Evolutionary conservation across 768 basidiomycete species (phyloP).

Genomic region (Auriscalpium microsporum): DNA sequence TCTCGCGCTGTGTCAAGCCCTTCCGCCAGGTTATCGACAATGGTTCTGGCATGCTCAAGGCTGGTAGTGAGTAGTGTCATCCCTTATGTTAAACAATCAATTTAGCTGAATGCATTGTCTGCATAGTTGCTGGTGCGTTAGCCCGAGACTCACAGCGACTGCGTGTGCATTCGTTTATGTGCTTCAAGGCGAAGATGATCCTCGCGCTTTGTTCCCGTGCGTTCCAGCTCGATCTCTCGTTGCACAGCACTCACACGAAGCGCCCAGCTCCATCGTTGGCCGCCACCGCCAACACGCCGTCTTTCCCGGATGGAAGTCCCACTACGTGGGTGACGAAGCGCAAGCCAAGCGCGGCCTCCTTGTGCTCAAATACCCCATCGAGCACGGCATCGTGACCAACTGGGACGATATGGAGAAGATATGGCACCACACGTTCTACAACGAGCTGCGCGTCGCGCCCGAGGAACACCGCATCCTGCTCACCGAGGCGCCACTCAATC

Average conservation of each 20-base stretch:
- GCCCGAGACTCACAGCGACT: constrained; percentile 12
- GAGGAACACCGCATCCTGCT: constrained; percentile 68
- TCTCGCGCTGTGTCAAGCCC: background rate
- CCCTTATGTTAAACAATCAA: constrained; percentile 18
- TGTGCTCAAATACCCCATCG: constrained; percentile 85
- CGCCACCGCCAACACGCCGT: constrained; percentile 89
- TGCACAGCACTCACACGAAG: background rate
- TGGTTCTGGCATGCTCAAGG: constrained; percentile 99
- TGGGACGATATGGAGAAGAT: constrained; percentile 99
- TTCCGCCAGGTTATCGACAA: constrained; percentile 68
- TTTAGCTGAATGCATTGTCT: constrained; percentile 78
- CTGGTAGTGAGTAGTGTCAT: constrained; percentile 67
- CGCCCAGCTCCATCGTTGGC: constrained; percentile 74
- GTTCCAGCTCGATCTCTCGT: constrained; percentile 22
- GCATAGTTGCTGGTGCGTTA: constrained; percentile 39
- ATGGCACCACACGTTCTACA: constrained; percentile 94
- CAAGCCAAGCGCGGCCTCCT: constrained; percentile 92
- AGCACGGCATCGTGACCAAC: constrained; percentile 92
- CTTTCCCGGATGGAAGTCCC: constrained; percentile 92
- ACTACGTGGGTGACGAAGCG: constrained; percentile 88
- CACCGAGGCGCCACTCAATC: constrained; percentile 64
- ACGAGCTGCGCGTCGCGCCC: constrained; percentile 65
- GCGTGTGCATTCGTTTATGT: background rate
- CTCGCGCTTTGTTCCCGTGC: constrained; percentile 89
- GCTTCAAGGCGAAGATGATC: constrained; percentile 74